Evolutionary conservation across 495 filamentous ascomycete species (phyloP).

Genomic region (Penicillium atrosanguineum): DNA sequence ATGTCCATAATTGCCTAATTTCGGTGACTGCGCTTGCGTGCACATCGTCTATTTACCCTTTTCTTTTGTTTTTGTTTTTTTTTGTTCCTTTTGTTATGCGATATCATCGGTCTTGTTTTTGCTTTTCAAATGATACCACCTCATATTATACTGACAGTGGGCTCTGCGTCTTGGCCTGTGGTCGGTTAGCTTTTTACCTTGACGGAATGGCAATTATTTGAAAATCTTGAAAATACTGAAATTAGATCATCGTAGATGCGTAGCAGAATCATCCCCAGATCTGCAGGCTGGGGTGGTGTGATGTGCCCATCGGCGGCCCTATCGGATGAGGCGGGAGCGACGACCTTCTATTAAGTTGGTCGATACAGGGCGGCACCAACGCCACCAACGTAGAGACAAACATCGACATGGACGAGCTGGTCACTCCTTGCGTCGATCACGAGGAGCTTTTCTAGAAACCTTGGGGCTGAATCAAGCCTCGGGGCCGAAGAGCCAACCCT

Average conservation of each 20-base stretch:
- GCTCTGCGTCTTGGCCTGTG: slow-evolving; percentile 25
- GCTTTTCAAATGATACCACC: slow-evolving; percentile 45
- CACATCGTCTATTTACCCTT: slow-evolving; percentile 11
- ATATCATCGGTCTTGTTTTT: neutral
- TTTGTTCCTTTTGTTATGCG: slow-evolving; percentile 3
- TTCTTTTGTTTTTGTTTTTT: slow-evolving; percentile 22
- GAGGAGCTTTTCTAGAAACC: neutral
- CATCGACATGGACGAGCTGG: neutral
- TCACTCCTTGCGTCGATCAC: neutral
- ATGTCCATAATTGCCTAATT: slow-evolving; percentile 32
- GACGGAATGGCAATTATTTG: slow-evolving; percentile 33
- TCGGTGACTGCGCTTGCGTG: slow-evolving; percentile 9
- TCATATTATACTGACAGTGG: slow-evolving; percentile 35
- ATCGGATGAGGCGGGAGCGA: slow-evolving; percentile 2
- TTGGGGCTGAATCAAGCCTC: neutral
- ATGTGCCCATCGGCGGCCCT: neutral
- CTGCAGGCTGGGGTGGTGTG: neutral
- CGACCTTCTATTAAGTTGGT: neutral
- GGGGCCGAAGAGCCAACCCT: neutral
- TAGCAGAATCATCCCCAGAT: neutral
- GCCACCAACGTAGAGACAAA: neutral
- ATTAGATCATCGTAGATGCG: neutral
- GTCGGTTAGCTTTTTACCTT: slow-evolving; percentile 36
- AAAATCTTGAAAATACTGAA: slow-evolving; percentile 9
- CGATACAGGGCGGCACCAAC: neutral